Evolutionary conservation across 1,284 basidiomycete genomes (phyloP).

Genomic region (Limonomyces culmigenus): DNA sequence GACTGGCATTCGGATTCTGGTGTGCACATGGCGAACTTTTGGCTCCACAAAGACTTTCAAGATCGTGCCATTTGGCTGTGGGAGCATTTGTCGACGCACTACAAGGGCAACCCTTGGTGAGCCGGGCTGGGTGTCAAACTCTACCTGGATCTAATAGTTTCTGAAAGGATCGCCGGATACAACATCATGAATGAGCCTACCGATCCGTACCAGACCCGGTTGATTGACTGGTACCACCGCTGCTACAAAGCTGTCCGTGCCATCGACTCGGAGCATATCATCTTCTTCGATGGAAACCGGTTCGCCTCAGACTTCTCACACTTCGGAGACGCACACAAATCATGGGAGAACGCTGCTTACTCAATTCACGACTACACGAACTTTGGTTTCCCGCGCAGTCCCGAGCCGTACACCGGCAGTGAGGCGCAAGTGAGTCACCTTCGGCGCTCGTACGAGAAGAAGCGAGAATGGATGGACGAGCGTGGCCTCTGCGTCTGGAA

Average conservation of each 20-base stretch:
- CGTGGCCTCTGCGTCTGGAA: constrained; percentile 57
- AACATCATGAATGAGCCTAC: constrained; percentile 68
- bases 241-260: constrained; percentile 44
- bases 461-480: constrained; percentile 52
- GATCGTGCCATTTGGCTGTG: constrained; percentile 56
- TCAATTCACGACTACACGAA: constrained; percentile 62
- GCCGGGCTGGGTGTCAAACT: no score
- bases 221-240: constrained; percentile 47
- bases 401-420: constrained; percentile 35
- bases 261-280: constrained; percentile 47
- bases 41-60: constrained; percentile 65
- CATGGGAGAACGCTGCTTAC: constrained; percentile 54
- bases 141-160: no score
- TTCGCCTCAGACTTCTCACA: constrained; percentile 59
- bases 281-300: constrained; percentile 59
- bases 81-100: constrained; percentile 47
- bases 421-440: constrained; percentile 36
- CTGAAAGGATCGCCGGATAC: constrained; percentile 52
- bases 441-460: constrained; percentile 40
- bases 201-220: constrained; percentile 31
- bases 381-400: constrained; percentile 54
- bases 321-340: constrained; percentile 38
- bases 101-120: constrained; percentile 34
- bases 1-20: constrained; percentile 39
- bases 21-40: constrained; percentile 42